Base-by-base conservation (phyloP, 768 basidiomycete genomes). In the Phallus indusiatus region DNA sequence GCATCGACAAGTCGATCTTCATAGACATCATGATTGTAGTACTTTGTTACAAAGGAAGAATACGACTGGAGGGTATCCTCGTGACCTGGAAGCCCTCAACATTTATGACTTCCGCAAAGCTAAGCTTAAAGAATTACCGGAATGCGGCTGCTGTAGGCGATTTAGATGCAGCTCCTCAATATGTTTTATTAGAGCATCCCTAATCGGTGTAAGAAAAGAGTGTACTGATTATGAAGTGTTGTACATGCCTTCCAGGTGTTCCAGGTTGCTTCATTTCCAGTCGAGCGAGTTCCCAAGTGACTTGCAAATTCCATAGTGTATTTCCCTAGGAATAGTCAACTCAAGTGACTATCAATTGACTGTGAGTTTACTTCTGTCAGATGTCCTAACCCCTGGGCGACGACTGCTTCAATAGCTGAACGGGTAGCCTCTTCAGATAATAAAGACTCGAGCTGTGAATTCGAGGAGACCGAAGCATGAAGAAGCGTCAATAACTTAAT, bases 41-140 rank as follows among this genome's bases (percentile, higher is more conserved):
- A 79, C 56, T 81, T 80, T 0, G 92, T 90, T 16, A 91, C 90
- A 73, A 97, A 96, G 0, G 85, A 80, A 0, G 94, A 96, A 69
- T 95, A 98, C 1, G 81, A 77, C 65, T 90, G 85, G 58, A 85
- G 85, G 0, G 93, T 94, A 14, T 88, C 81, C 46, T 91, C 90
- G 57, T 85, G 78, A 60, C 82, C 91, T 94, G 65, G n/a, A 59
- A n/a, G 47, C n/a, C 36, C 47, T 35, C 48, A 42, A 5, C 21
- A 51, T 42, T 1, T 53, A 54, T n/a, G 63, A 35, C 28, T 24
- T 14, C 14, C 42, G 20, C 16, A 21, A n/a, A 0, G 17, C 11
- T 5, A 48, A 20, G 34, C 24, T 36, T 21, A 28, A 21, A 36
- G 33, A 68, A 75, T 53, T 65, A 90, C 90, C 83, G 47, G 85